Evolutionary conservation across 2,329 filamentous ascomycete genomes (phyloP), one percentile per base, ranked within the genome.

Genomic region (Zymoseptoria tritici): DNA sequence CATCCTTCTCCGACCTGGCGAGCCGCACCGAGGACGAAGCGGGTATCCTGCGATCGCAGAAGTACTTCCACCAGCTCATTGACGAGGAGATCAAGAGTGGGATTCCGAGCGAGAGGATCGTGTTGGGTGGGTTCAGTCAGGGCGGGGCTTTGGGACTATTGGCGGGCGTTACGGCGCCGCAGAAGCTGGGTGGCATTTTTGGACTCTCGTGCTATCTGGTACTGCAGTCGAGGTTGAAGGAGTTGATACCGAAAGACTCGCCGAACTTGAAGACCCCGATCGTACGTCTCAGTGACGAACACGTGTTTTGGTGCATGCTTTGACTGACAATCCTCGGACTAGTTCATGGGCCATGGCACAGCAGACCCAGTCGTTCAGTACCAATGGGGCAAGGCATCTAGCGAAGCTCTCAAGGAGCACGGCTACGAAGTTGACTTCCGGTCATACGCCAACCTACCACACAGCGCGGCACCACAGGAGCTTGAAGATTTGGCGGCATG

Each of bases 101-200:
- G 61, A 94, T 97, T 66, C 84, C 90, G 0, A 80, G 90, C 0
- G 85, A 89, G 60, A 88, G 92, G 57, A 91, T 99, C 70, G 84
- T 97, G 19, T 77, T 97, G 6, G 93, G 90, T 36, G 89, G 90
- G 49, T 94, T 93, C 79, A 89, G 85, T 22, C 84, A 97, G 76
- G 93, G 93, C 60, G 93, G 90, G 56, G 91, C 91, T 59, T 91
- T 97, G 81, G 85, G 90, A 20, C 76, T 97, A 49, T 85, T 97
- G 70, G 81, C 89, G 0, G 92, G 90, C 4, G 76, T 96, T 50
- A 96, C 91, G 4, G 83, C 80, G 66, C 80, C 82, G 52, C 80
- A 83, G 67, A 91, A 90, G 76, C 79, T 97, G 16, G 93, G 85
- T n/a, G 93, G 92, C 63, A 89, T 97, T 64, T 87, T 97, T 63